These are phyloP conservation scores for Tylopilus balloui DNA, from an alignment of 768 basidiomycete species.

Conservation along the genomic window DNA sequence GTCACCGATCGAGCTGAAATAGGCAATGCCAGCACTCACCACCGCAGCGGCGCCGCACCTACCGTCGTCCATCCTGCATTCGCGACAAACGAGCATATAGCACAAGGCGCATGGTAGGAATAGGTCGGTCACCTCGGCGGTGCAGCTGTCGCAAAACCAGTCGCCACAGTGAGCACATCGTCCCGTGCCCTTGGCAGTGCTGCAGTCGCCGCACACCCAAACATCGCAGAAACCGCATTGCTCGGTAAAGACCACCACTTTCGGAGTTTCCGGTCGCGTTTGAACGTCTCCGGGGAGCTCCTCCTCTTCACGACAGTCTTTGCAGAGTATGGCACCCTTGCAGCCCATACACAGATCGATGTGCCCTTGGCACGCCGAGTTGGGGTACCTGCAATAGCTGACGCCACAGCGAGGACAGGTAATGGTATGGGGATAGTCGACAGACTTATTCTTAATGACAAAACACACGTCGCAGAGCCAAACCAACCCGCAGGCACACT, in stretches of 20 bases:
- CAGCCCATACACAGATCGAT: slow-evolving; percentile 8
- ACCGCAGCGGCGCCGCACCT: neutral
- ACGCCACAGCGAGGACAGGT: slow-evolving; percentile 16
- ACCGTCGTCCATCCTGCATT: neutral
- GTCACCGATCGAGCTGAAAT: neutral
- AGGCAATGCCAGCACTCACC: neutral
- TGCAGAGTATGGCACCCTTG: slow-evolving; percentile 3
- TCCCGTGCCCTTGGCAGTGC: neutral
- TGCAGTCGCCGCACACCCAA: slow-evolving; percentile 11
- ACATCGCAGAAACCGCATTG: neutral
- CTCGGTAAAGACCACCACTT: neutral
- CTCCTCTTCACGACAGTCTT: slow-evolving; percentile 13
- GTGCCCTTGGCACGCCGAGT: neutral
- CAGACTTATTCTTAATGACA: neutral
- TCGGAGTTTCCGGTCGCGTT: neutral
- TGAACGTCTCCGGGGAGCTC: neutral
- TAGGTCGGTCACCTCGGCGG: neutral
- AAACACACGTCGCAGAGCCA: slow-evolving; percentile 12
- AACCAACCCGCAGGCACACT: neutral
- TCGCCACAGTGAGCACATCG: neutral
- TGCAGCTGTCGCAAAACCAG: slow-evolving; percentile 8
- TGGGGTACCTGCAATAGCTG: neutral
- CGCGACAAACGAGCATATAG: neutral
- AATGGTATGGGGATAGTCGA: neutral
- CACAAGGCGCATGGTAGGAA: slow-evolving; percentile 4